Evolutionary conservation across 441 rosid species (phyloP), one percentile per base, ranked within the genome.

Genomic region (Euphorbia schlechtendalii): DNA sequence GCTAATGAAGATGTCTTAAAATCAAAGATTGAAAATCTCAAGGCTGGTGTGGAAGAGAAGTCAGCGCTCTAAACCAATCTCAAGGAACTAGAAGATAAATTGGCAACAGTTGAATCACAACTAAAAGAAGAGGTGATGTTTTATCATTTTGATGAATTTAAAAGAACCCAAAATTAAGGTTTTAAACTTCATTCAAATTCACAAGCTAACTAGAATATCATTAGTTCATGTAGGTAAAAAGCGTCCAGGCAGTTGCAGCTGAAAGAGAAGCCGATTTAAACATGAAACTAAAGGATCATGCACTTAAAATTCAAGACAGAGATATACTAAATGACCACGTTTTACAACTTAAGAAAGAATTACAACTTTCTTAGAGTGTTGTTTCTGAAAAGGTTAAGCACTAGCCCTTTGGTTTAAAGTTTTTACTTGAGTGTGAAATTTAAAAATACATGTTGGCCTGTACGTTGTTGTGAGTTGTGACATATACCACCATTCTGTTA

Each of bases 11-110:
- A 77, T 64, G 53, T 83, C 65, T 67, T 87, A 21, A 75, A 77
- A 59, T 60, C 77, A 10, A 86, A 94, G 78, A 82, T 84, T 56
- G 83, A 71, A 71, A n/a, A n/a, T n/a, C n/a, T n/a, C n/a, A n/a
- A n/a, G n/a, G n/a, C n/a, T n/a, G n/a, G n/a, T n/a, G n/a, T n/a
- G n/a, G n/a, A n/a, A n/a, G n/a, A n/a, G n/a, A n/a, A n/a, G n/a
- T n/a, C n/a, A n/a, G n/a, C n/a, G 21, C 67, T 87, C 83, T 81
- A 87, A 73, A 68, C 82, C 68, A 80, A 69, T 64, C 56, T 83
- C 22, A 81, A 75, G 73, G 99, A 90, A 61, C 83, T 90, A 60
- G 82, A 87, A 74, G 83, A 82, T 53, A 76, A 76, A 62, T 63
- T 84, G 74, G 71, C 73, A 60, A 62, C 49, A 15, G 82, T 78